Conservation (phyloP, 805 yeast species). For the Tetrapisispora taiwanensis region DNA sequence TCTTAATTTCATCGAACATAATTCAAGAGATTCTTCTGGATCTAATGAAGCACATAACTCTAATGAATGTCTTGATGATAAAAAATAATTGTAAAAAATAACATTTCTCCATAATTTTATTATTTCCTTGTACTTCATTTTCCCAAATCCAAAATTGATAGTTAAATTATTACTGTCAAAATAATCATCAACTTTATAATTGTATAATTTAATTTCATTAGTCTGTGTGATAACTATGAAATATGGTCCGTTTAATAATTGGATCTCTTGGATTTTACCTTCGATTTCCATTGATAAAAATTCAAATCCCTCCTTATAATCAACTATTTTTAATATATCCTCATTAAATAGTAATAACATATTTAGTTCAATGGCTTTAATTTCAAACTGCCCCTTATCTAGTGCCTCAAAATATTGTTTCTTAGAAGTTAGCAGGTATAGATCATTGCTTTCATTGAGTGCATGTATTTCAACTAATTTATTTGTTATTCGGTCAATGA, state of each 20-base stretch:
- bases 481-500: slow-evolving; percentile 17
- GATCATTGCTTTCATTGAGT: neutral
- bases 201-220: slow-evolving; percentile 14
- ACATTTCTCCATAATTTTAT: slow-evolving; percentile 21
- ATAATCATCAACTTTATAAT: slow-evolving; percentile 20
- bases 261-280: slow-evolving; percentile 18
- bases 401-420: slow-evolving; percentile 13
- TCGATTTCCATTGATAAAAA: slow-evolving; percentile 14
- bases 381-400: slow-evolving; percentile 10
- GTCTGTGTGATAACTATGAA: slow-evolving; percentile 17
- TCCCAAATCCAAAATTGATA: slow-evolving; percentile 14
- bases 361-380: slow-evolving; percentile 15
- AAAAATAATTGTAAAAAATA: slow-evolving; percentile 19
- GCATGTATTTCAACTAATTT: slow-evolving; percentile 4
- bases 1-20: slow-evolving; percentile 25
- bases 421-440: slow-evolving; percentile 11
- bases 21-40: slow-evolving; percentile 17
- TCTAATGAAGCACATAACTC: slow-evolving; percentile 18
- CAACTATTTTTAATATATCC: slow-evolving; percentile 15
- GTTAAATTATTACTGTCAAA: slow-evolving; percentile 3
- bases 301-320: slow-evolving; percentile 20
- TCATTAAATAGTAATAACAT: slow-evolving; percentile 15
- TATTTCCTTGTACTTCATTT: slow-evolving; percentile 12
- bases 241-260: slow-evolving; percentile 9
- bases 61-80: slow-evolving; percentile 13